Conservation (phyloP, 169 alveolate genomes). For the Plasmodium malariae region DNA sequence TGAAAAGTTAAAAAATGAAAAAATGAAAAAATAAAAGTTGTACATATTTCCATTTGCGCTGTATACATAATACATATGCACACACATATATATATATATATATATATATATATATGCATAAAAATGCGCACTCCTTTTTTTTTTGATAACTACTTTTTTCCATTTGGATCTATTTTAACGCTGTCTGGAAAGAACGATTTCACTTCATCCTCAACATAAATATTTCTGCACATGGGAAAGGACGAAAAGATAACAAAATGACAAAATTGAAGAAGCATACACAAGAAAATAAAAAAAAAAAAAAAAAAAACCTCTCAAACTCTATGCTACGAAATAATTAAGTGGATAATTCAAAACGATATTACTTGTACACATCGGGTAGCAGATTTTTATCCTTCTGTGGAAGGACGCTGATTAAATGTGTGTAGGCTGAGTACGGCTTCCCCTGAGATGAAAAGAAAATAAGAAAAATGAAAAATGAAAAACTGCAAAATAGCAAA, state of each 20-base stretch:
- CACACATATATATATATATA: not conserved
- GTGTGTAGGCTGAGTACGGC: conserved; percentile 72
- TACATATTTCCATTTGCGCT: not conserved
- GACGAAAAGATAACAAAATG: no score
- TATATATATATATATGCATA: not conserved
- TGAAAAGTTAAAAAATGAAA: no score
- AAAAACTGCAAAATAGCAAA: no score
- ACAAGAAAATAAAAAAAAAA: not conserved
- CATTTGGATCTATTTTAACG: conserved; percentile 74
- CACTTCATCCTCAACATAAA: conserved; percentile 73
- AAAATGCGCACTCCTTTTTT: not conserved
- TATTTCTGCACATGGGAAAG: conserved; percentile 20
- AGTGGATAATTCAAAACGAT: not conserved
- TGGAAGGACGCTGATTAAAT: conserved; percentile 67
- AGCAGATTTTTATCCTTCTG: conserved; percentile 75
- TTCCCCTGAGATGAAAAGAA: conserved; percentile 41
- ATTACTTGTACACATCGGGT: conserved; percentile 71
- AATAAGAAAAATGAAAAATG: no score
- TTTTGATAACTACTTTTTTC: conserved; percentile 42
- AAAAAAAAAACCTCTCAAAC: not conserved
- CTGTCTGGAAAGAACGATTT: conserved; percentile 73
- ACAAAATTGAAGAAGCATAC: no score
- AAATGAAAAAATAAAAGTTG: not conserved
- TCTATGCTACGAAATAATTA: not conserved
- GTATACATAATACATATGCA: not conserved